Conservation (phyloP, 768 basidiomycete genomes). For the Collybia sp. region DNA sequence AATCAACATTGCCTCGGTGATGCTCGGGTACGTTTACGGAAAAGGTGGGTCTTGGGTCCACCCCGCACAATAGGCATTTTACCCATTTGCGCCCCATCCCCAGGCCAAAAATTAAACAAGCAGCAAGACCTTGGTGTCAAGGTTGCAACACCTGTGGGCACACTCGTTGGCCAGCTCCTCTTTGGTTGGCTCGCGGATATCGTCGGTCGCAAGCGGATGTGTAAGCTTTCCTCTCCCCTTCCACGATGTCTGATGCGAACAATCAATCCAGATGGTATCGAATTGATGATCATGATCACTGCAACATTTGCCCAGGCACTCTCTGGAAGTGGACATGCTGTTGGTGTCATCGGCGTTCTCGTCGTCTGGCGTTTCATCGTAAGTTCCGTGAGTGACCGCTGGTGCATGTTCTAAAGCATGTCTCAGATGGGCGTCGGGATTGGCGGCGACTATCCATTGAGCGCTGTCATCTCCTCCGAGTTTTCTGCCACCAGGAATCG, state of each 20-base stretch:
- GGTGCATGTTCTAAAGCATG: neutral
- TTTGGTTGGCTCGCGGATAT: conserved; percentile 81
- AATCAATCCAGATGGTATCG: conserved; percentile 50
- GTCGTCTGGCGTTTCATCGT: conserved; percentile 82
- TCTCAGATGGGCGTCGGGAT: conserved; percentile 73
- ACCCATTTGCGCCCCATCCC: conserved; percentile 3
- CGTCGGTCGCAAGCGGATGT: conserved; percentile 77
- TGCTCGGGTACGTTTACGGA: conserved; percentile 83
- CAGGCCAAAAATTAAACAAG: conserved; percentile 35
- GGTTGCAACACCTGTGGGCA: conserved; percentile 74
- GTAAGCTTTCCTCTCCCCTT: conserved; percentile 30
- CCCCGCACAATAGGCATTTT: neutral
- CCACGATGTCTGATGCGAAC: neutral
- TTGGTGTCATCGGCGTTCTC: conserved; percentile 70
- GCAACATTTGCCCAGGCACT: conserved; percentile 79
- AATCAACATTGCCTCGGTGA: conserved; percentile 79
- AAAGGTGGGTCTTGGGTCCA: conserved; percentile 14
- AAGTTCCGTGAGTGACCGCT: conserved; percentile 9
- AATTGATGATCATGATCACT: conserved; percentile 79
- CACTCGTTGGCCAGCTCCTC: conserved; percentile 67
- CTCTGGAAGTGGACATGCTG: conserved; percentile 59
- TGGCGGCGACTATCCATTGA: conserved; percentile 86
- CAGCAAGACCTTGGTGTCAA: conserved; percentile 78
- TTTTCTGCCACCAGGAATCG: conserved; percentile 75
- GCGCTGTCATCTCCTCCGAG: conserved; percentile 85